phyloP scores from a whole-genome alignment of 805 yeast species.

The Hanseniaspora jakobsenii region DNA sequence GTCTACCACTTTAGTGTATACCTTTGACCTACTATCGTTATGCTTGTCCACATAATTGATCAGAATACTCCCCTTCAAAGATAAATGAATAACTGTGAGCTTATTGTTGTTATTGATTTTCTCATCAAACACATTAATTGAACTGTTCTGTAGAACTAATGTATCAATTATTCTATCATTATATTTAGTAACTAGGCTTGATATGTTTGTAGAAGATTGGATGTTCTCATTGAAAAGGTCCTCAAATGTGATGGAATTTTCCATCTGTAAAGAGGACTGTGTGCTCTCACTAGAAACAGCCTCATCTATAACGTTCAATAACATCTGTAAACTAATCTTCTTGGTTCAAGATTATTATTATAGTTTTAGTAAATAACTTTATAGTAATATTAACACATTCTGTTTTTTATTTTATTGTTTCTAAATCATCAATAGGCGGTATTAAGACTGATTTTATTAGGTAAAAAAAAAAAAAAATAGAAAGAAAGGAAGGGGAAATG shows the following conservation, averaged over 20 bases:
- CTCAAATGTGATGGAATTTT: neutral
- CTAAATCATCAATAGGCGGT: too few relatives aligned
- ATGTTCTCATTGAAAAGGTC: neutral
- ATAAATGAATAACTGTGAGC: conserved; percentile 1
- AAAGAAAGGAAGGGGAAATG: too few relatives aligned
- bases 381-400: too few relatives aligned
- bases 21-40: neutral
- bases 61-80: conserved; percentile 1
- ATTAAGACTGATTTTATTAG: too few relatives aligned
- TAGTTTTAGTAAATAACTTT: too few relatives aligned
- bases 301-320: neutral
- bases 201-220: neutral
- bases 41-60: conserved; percentile 3
- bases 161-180: neutral
- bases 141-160: neutral
- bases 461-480: too few relatives aligned
- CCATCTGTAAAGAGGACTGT: too few relatives aligned
- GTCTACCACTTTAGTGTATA: conserved; percentile 6
- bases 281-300: neutral
- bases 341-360: too few relatives aligned
- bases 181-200: neutral
- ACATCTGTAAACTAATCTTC: too few relatives aligned
- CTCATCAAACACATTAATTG: too few relatives aligned
- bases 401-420: too few relatives aligned
- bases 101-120: neutral